Evolutionary conservation across 306 rosid species (phyloP).

Genomic region (Malus domestica): ASM211411v1 NC_041797.1:15498001-15498500

Average conservation of each 20-base stretch:
- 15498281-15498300: conserved; percentile 91
- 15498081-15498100: conserved; percentile 48
- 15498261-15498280: conserved; percentile 75
- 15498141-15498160: conserved; percentile 84
- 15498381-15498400: conserved; percentile 79
- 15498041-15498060: conserved; percentile 48
- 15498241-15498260: conserved; percentile 79
- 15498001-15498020: conserved; percentile 50
- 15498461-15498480: conserved; percentile 76
- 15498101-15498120: conserved; percentile 60
- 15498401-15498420: conserved; percentile 51
- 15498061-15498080: conserved; percentile 33
- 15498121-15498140: conserved; percentile 80
- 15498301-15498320: conserved; percentile 73
- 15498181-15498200: conserved; percentile 51
- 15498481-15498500: conserved; percentile 86
- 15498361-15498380: conserved; percentile 52
- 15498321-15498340: conserved; percentile 78
- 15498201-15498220: conserved; percentile 94
- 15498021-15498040: conserved; percentile 73
- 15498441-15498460: conserved; percentile 67
- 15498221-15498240: conserved; percentile 68
- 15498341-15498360: conserved; percentile 53
- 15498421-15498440: conserved; percentile 82
- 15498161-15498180: conserved; percentile 44